These are phyloP conservation scores for Zygoascus bituminiphila DNA, from an alignment of 805 yeast genomes.

Conservation along the genomic window DNA sequence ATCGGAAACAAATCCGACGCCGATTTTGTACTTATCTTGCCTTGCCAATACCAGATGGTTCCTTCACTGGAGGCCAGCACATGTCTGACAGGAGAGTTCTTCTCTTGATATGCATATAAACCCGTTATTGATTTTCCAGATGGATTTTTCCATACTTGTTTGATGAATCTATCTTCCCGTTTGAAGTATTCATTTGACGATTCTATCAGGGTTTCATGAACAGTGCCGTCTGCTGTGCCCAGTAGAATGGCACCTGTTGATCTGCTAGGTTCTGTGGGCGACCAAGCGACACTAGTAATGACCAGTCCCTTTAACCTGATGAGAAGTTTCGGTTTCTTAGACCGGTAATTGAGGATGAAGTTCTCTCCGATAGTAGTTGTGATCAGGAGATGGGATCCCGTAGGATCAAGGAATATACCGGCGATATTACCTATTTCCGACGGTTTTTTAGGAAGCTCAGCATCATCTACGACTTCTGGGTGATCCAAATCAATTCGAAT, in stretches of 20 bases:
- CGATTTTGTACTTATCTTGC: slow-evolving; percentile 13
- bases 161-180: slow-evolving; percentile 34
- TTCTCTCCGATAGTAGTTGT: slow-evolving; percentile 41
- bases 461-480: slow-evolving; percentile 49
- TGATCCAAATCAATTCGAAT: slow-evolving; percentile 57
- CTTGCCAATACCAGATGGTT: slow-evolving; percentile 21
- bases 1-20: slow-evolving; percentile 25
- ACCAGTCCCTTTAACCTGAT: slow-evolving; percentile 40
- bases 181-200: slow-evolving; percentile 37
- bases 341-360: slow-evolving; percentile 38
- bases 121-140: slow-evolving; percentile 22
- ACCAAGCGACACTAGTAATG: slow-evolving; percentile 38
- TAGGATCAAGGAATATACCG: slow-evolving; percentile 40
- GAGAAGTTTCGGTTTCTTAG: slow-evolving; percentile 36
- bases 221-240: slow-evolving; percentile 41
- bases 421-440: slow-evolving; percentile 17
- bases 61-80: slow-evolving; percentile 19
- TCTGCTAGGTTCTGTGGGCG: slow-evolving; percentile 29
- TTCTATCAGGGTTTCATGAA: slow-evolving; percentile 42
- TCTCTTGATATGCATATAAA: slow-evolving; percentile 11
- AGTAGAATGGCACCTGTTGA: slow-evolving; percentile 41
- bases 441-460: slow-evolving; percentile 26
- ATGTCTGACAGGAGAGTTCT: slow-evolving; percentile 7
- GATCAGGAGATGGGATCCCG: slow-evolving; percentile 45
- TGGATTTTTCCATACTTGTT: slow-evolving; percentile 35